These are phyloP conservation scores for Dactylellina sp. DNA, from an alignment of 2,329 filamentous ascomycete species.

Conservation along the genomic window DNA sequence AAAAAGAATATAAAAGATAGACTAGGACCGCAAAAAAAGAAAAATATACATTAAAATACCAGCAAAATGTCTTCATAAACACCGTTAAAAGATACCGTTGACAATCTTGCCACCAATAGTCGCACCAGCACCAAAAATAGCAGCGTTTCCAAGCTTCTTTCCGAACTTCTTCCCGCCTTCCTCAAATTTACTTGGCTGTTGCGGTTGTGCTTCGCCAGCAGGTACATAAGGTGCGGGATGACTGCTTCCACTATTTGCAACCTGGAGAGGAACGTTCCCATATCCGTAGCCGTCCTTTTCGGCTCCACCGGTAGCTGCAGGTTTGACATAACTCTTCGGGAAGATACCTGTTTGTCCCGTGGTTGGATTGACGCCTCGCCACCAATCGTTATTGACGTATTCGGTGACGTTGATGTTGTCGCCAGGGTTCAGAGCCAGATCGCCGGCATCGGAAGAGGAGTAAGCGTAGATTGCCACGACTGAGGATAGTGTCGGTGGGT, in stretches of 20 bases:
- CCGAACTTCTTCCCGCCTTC: slow-evolving; percentile 93
- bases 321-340: slow-evolving; percentile 85
- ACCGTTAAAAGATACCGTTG: slow-evolving; percentile 83
- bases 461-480: slow-evolving; percentile 88
- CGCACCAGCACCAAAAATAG: slow-evolving; percentile 92
- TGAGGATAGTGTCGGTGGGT: slow-evolving; percentile 74
- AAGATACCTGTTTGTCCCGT: slow-evolving; percentile 92
- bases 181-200: slow-evolving; percentile 73
- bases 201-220: slow-evolving; percentile 65
- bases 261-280: slow-evolving; percentile 58
- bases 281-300: slow-evolving; percentile 62
- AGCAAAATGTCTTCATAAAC: background rate
- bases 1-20: background rate
- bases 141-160: slow-evolving; percentile 86
- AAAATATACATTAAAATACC: slow-evolving; percentile 5
- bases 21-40: background rate
- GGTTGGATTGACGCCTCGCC: slow-evolving; percentile 86
- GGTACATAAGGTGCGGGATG: slow-evolving; percentile 65
- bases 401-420: slow-evolving; percentile 84
- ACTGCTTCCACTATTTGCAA: slow-evolving; percentile 69
- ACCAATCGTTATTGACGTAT: slow-evolving; percentile 98
- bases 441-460: slow-evolving; percentile 80
- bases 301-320: slow-evolving; percentile 74
- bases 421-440: slow-evolving; percentile 82
- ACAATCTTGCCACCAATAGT: slow-evolving; percentile 91